phyloP scores from a whole-genome alignment of 495 filamentous ascomycete species.

The Aspergillus leporis region DNA sequence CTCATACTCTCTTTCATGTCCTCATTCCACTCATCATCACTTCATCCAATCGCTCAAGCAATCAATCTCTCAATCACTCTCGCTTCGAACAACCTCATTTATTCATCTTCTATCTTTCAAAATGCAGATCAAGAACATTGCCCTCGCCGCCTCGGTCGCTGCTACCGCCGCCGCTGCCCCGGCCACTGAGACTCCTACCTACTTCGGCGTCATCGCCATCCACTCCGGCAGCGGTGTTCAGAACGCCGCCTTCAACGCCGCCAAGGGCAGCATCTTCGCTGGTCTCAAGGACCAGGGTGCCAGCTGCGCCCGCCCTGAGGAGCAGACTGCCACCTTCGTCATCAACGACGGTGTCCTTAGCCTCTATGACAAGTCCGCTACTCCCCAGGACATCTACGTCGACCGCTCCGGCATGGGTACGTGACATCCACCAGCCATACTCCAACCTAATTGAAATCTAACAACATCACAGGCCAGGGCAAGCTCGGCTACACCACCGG shows the following conservation, averaged over 20 bases:
- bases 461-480: slow-evolving; percentile 42
- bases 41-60: not conserved
- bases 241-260: slow-evolving; percentile 41
- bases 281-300: slow-evolving; percentile 43
- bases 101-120: slow-evolving; percentile 1
- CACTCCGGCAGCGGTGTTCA: slow-evolving; percentile 49
- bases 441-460: not conserved
- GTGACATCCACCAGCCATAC: not conserved
- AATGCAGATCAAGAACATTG: slow-evolving; percentile 33
- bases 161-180: slow-evolving; percentile 27
- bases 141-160: slow-evolving; percentile 26
- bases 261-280: slow-evolving; percentile 44
- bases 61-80: not conserved
- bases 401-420: slow-evolving; percentile 57
- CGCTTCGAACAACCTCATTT: slow-evolving; percentile 2
- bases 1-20: not conserved
- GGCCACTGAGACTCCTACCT: slow-evolving; percentile 18
- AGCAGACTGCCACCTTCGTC: slow-evolving; percentile 47
- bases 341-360: slow-evolving; percentile 46
- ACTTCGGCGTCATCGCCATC: slow-evolving; percentile 50
- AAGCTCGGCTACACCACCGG: slow-evolving; percentile 51
- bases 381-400: slow-evolving; percentile 49
- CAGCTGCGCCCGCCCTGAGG: slow-evolving; percentile 41
- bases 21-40: not conserved
- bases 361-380: slow-evolving; percentile 41